Percentiles rank a stretch among this genome's conserved stretches.
These are phyloP conservation scores for Leccinum longicurvipes DNA, from an alignment of 768 basidiomycete genomes.

Conservation along the genomic window DNA sequence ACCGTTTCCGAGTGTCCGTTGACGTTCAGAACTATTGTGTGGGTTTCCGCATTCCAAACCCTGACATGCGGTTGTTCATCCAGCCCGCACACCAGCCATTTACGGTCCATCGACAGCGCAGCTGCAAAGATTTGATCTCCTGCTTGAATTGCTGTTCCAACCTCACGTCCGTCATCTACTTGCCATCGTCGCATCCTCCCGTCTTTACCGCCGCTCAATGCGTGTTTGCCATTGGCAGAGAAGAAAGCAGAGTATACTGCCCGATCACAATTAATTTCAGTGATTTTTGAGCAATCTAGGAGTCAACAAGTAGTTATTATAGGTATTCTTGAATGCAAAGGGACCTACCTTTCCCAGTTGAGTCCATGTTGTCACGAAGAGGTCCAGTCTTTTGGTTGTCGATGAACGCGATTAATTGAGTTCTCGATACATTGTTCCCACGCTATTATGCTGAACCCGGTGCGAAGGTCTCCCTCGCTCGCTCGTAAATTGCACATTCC, in stretches of 20 bases:
- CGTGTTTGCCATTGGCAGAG: background rate
- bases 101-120: background rate
- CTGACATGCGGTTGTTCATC: background rate
- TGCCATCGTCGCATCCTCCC: background rate
- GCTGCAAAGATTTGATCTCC: background rate
- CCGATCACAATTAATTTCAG: background rate
- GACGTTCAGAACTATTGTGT: background rate
- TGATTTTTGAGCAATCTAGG: too few species aligned
- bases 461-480: too few species aligned
- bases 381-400: too few species aligned
- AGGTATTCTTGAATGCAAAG: too few species aligned
- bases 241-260: background rate
- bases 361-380: too few species aligned
- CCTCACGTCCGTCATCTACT: background rate
- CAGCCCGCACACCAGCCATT: background rate
- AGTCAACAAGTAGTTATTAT: too few species aligned
- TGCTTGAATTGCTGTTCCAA: background rate
- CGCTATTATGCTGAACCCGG: too few species aligned
- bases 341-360: too few species aligned
- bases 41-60: background rate
- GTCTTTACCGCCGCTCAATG: background rate
- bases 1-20: background rate
- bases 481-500: too few species aligned
- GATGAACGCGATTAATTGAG: too few species aligned
- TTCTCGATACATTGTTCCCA: too few species aligned